phyloP scores from a whole-genome alignment of 2,329 filamentous ascomycete genomes.

The Dactylellina cionopaga region DNA sequence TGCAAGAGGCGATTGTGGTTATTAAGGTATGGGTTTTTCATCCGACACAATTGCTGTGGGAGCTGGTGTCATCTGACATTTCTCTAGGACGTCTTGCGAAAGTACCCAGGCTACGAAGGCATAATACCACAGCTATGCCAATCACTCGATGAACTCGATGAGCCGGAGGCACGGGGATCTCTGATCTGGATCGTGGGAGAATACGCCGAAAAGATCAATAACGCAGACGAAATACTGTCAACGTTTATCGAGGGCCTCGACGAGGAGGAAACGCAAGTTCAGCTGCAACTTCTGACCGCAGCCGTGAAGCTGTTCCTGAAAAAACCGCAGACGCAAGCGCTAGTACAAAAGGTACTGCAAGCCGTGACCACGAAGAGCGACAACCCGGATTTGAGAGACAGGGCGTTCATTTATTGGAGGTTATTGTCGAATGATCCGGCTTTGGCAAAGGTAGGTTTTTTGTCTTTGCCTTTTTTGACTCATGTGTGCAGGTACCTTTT shows the following conservation, averaged over 20 bases:
- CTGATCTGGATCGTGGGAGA: constrained; percentile 99
- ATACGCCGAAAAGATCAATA: constrained; percentile 98
- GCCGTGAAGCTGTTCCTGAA: constrained; percentile 98
- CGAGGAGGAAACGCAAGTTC: constrained; percentile 98
- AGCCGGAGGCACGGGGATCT: constrained; percentile 87
- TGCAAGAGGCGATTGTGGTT: constrained; percentile 97
- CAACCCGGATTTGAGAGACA: constrained; percentile 95
- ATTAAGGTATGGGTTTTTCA: constrained; percentile 72
- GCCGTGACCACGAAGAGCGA: constrained; percentile 93
- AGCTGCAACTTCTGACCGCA: constrained; percentile 95
- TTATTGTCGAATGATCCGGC: constrained; percentile 90
- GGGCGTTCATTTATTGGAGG: constrained; percentile 98
- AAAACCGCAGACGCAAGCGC: constrained; percentile 87
- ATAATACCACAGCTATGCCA: constrained; percentile 97
- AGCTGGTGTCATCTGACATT: not conserved
- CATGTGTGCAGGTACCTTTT: not conserved
- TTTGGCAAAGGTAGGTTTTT: constrained; percentile 87
- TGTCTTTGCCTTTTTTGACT: not conserved
- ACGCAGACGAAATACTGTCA: constrained; percentile 91
- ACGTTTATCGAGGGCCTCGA: constrained; percentile 93
- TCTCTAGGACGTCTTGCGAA: constrained; percentile 81
- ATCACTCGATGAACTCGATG: constrained; percentile 95
- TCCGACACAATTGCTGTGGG: not conserved
- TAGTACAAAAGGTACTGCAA: constrained; percentile 95
- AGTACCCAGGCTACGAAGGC: constrained; percentile 96